Evolutionary conservation across 169 alveolate genomes (phyloP), one percentile per base, ranked within the genome.

Genomic region (Theileria luwenshuni): DNA sequence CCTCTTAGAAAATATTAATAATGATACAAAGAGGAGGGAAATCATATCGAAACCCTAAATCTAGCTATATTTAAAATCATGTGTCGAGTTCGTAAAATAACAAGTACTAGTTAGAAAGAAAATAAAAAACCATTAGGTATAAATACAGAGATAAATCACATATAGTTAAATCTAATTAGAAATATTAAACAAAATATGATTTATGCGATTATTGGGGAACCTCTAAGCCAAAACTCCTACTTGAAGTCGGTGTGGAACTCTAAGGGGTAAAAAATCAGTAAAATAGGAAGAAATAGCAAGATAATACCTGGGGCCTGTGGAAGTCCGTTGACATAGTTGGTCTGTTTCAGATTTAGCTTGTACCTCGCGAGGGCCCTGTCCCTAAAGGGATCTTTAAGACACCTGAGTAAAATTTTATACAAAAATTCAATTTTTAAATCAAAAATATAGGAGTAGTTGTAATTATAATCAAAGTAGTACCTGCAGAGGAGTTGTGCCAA

Each of bases 401-500:
- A 90, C 69, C 94, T 90, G 60, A n/a, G 19, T 17, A 52, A 35
- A 43, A 27, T 19, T 15, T 7, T 41, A 45, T 56, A 41, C 10
- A 48, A 23, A 41, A 5, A 23, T 35, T 23, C 51, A 59, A 23
- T 19, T 62, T 62, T 23, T 15, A 13, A 8, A 3, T 43, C n/a
- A 43, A 6, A 5, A 5, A 5, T 0, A 32, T 12, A 45, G 15
- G 41, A 5, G 47, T 35, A 5, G 27, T 2, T 2, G 35, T 25
- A 62, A 45, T 43, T 23, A 1, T 3, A 2, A 62, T 45, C 45
- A 61, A 42, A 42, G 49, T 35, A 69, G 32, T 83, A 90, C 94
- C 79, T 90, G 83, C 94, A 85, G 47, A 90, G 89, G 27, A 90
- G 72, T 69, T 90, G 86, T 6, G 94, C 90, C 88, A 90, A 74